Evolutionary conservation across 1,284 basidiomycete species (phyloP), one percentile per base, ranked within the genome.

Genomic region (Malassezia slooffiae): DNA sequence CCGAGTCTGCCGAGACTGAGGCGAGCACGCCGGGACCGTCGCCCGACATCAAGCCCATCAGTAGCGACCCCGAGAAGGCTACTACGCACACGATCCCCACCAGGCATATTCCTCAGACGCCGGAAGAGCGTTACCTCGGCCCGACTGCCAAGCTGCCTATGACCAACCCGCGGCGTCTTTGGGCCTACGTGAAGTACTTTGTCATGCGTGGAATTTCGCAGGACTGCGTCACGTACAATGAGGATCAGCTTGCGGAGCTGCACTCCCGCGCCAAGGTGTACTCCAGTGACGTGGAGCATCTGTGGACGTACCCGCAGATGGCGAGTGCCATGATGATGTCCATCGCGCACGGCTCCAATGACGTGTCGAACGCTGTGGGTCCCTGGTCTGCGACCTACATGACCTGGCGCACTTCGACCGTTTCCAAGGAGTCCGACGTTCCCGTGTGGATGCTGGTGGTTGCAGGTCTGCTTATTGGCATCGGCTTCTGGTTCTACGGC

Each of bases 261-360:
- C 51, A 55, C 38, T 43, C 50, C 4, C 37, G 41, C 2, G 54
- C 54, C 5, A 43, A 50, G 32, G 40, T 50, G 37, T 60, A 57
- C 50, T 44, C 47, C 34, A 55, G 52, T 35, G 34, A 47, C 20
- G 57, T 52, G 21, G 57, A 60, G 35, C 55, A 60, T 38, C 41
- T 53, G 11, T 57, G 35, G 31, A 49, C 50, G 15, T 57, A 55
- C 50, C 44, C 52, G 41, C 55, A 60, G 27, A 47, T 60, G 31
- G 38, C 54, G 39, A 55, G 52, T 6, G 57, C 55, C 4, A 55
- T 52, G 35, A 57, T 53, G 1, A 47, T 47, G 15, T 51, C 47
- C 0, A 55, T 57, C 33, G 55, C 57, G 1, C 57, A 60, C 38
- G 57, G 55, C 19, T 49, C 55, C 40, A 53, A 55, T 46, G 55